Evolutionary conservation across 1,284 basidiomycete species (phyloP).

Genomic region (Testicularia cyperi): DNA sequence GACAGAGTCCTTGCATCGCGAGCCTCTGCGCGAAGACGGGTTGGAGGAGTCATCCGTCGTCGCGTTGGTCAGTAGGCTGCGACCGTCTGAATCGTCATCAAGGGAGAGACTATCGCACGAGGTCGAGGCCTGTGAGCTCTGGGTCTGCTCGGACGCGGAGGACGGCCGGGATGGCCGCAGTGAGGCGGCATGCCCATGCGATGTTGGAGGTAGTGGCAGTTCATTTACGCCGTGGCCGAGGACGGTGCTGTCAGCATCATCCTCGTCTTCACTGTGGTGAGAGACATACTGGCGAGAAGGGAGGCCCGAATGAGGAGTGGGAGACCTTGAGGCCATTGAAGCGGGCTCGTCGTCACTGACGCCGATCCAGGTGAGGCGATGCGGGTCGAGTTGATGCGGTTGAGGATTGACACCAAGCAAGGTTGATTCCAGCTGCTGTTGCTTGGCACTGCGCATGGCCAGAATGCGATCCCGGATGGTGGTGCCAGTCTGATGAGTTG

Average conservation of each 20-base stretch:
- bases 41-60: constrained; percentile 3
- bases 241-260: constrained; percentile 25
- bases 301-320: neutral
- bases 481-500: too few species aligned
- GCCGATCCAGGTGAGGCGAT: constrained; percentile 21
- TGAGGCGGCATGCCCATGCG: neutral
- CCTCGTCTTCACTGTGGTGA: constrained; percentile 8
- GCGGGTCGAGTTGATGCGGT: neutral
- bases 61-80: constrained; percentile 8
- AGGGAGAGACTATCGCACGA: constrained; percentile 2
- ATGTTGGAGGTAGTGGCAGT: constrained; percentile 8
- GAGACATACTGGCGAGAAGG: neutral
- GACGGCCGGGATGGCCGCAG: constrained; percentile 1
- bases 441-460: constrained; percentile 10
- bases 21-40: neutral
- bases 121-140: constrained; percentile 2
- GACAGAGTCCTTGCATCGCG: too few species aligned
- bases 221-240: constrained; percentile 13
- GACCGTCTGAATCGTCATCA: constrained; percentile 12
- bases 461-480: too few species aligned
- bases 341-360: constrained; percentile 1
- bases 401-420: neutral
- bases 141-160: constrained; percentile 4
- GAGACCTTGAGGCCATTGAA: neutral
- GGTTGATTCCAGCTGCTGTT: neutral